These are phyloP conservation scores for Daldinia sp. DNA, from an alignment of 2,329 filamentous ascomycete genomes.

Conservation along the genomic window DNA sequence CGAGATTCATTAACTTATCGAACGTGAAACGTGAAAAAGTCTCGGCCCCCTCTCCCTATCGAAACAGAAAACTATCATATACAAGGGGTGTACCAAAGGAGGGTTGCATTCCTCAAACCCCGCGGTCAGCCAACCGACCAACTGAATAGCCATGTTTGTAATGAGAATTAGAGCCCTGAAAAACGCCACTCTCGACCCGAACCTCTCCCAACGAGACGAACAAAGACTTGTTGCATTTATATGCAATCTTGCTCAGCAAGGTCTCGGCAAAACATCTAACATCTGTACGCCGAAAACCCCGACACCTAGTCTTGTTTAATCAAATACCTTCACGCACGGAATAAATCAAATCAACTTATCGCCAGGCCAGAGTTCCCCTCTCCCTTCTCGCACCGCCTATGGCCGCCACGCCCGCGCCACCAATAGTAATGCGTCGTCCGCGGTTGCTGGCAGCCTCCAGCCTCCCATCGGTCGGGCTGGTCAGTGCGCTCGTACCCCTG, in stretches of 20 bases:
- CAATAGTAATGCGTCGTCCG: conserved; percentile 60
- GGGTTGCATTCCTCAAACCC: not conserved
- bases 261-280: not conserved
- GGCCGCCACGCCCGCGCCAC: conserved; percentile 50
- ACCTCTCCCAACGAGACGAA: not conserved
- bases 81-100: not conserved
- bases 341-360: conserved; percentile 34
- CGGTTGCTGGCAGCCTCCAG: conserved; percentile 43
- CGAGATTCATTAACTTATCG: conserved; percentile 6
- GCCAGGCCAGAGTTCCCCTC: conserved; percentile 41
- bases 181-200: not conserved
- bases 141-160: conserved; percentile 6
- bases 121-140: not conserved
- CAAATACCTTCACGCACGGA: conserved; percentile 6
- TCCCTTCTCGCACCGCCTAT: conserved; percentile 34
- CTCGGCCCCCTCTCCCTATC: not conserved
- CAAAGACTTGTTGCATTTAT: not conserved
- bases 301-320: conserved; percentile 1
- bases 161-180: conserved; percentile 3
- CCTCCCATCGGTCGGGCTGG: conserved; percentile 43
- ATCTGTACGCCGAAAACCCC: not conserved
- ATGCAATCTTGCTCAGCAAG: conserved; percentile 7
- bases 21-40: not conserved
- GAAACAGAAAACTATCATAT: conserved; percentile 5
- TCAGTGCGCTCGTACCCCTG: conserved; percentile 34